Conservation (phyloP, 2,329 filamentous ascomycete genomes). For the Leptosphaerulina australis region DNA sequence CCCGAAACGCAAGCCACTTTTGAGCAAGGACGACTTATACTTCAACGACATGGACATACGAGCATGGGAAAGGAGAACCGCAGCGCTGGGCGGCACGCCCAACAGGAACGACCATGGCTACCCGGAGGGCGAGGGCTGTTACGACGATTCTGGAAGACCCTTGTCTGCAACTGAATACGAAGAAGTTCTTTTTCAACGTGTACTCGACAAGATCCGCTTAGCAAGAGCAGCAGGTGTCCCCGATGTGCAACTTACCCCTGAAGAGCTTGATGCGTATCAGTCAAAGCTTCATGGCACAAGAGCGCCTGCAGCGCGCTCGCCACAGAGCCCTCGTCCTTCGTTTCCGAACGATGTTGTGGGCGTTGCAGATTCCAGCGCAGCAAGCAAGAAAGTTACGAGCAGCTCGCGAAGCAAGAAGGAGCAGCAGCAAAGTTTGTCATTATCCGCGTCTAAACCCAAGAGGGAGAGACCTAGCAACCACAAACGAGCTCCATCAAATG, state of each 20-base stretch:
- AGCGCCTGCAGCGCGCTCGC: constrained; percentile 37
- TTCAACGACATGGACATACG: constrained; percentile 57
- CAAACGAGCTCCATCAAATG: constrained; percentile 36
- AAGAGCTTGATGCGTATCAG: constrained; percentile 82
- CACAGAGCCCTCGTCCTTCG: constrained; percentile 29
- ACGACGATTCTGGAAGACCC: constrained; percentile 50
- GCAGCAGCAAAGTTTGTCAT: constrained; percentile 32
- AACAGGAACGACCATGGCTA: constrained; percentile 59
- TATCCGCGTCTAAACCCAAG: constrained; percentile 41
- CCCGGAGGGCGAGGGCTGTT: constrained; percentile 58
- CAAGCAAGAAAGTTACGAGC: constrained; percentile 38
- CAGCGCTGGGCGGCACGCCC: constrained; percentile 56
- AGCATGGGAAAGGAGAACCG: constrained; percentile 47
- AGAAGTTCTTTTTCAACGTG: constrained; percentile 76
- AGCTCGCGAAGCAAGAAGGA: constrained; percentile 47
- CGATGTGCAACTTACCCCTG: constrained; percentile 79
- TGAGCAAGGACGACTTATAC: constrained; percentile 54
- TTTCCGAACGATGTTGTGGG: constrained; percentile 40
- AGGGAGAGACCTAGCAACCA: constrained; percentile 42
- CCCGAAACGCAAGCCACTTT: constrained; percentile 29
- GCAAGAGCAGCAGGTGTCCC: constrained; percentile 76
- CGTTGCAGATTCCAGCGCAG: constrained; percentile 34
- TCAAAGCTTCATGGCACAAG: constrained; percentile 63
- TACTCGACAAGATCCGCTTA: constrained; percentile 77
- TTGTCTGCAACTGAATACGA: constrained; percentile 61